These are phyloP conservation scores for Eucalyptus sp. DNA, from an alignment of 345 rosid genomes.

Conservation along the genomic window DNA sequence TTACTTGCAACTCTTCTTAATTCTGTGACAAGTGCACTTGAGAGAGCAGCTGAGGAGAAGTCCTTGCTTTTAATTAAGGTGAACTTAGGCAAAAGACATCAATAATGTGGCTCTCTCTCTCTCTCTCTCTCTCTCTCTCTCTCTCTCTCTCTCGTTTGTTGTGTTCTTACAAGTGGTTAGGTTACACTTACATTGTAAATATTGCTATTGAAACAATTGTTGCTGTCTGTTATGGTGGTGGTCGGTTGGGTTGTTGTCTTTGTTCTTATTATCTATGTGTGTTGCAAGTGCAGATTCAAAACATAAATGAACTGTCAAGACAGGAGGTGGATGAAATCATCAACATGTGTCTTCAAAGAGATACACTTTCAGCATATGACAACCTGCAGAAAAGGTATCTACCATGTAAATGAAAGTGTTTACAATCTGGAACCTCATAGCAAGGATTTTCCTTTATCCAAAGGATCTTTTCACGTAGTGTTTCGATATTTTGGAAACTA, in stretches of 20 bases:
- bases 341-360: slow-evolving; percentile 48
- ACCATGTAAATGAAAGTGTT: background rate
- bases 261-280: background rate
- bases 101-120: background rate
- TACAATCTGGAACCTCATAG: background rate
- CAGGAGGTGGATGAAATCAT: slow-evolving; percentile 93
- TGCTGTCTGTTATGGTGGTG: background rate
- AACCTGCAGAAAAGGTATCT: slow-evolving; percentile 72
- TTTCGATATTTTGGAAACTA: background rate
- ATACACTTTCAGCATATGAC: slow-evolving; percentile 52
- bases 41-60: slow-evolving; percentile 85
- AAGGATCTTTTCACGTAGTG: background rate
- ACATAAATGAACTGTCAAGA: slow-evolving; percentile 87
- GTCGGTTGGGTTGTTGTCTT: background rate
- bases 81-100: background rate
- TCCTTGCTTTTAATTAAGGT: slow-evolving; percentile 79
- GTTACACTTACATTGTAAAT: background rate
- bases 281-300: slow-evolving; percentile 49
- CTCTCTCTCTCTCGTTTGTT: background rate
- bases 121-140: background rate
- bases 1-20: slow-evolving; percentile 54
- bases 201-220: background rate
- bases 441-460: background rate
- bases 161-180: background rate
- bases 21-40: slow-evolving; percentile 54